Evolutionary conservation across 305 asterid species (phyloP).

Genomic region (Fraxinus platypoda): DNA sequence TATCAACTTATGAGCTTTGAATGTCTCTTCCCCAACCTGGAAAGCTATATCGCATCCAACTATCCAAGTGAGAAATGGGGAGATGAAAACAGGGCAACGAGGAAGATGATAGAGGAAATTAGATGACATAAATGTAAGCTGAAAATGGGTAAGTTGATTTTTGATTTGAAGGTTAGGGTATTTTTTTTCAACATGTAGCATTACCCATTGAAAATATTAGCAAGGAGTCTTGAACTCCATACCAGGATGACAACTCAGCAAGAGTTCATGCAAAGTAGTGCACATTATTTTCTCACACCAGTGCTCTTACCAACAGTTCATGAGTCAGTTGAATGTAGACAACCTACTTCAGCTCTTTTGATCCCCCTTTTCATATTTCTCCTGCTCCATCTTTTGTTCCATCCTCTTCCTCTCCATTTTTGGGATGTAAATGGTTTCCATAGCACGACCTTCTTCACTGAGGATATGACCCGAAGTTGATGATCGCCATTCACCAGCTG

Average conservation of each 20-base stretch:
- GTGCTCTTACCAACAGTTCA: constrained; percentile 17
- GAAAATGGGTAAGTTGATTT: not conserved
- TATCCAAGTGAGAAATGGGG: constrained; percentile 23
- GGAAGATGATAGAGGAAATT: constrained; percentile 19
- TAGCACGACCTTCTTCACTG: too few species aligned
- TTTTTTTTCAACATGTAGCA: not conserved
- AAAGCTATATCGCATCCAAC: too few species aligned
- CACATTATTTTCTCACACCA: constrained; percentile 26
- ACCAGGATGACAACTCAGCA: constrained; percentile 11
- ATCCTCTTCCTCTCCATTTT: too few species aligned
- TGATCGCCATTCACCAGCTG: too few species aligned
- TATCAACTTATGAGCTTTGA: too few species aligned
- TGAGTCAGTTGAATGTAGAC: constrained; percentile 19
- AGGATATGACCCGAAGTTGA: too few species aligned
- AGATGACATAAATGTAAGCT: constrained; percentile 22
- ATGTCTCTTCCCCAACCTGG: too few species aligned
- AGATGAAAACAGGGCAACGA: constrained; percentile 23
- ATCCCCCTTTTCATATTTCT: not conserved
- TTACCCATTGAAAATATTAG: constrained; percentile 8
- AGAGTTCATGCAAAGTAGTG: not conserved
- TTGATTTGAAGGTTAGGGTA: too few species aligned
- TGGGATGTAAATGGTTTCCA: too few species aligned
- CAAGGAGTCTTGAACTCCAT: not conserved
- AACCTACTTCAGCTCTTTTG: constrained; percentile 33
- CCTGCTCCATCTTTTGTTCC: too few species aligned